Evolutionary conservation across 2,329 filamentous ascomycete species (phyloP), one percentile per base, ranked within the genome.

Genomic region (Hyphodiscus sp.): DNA sequence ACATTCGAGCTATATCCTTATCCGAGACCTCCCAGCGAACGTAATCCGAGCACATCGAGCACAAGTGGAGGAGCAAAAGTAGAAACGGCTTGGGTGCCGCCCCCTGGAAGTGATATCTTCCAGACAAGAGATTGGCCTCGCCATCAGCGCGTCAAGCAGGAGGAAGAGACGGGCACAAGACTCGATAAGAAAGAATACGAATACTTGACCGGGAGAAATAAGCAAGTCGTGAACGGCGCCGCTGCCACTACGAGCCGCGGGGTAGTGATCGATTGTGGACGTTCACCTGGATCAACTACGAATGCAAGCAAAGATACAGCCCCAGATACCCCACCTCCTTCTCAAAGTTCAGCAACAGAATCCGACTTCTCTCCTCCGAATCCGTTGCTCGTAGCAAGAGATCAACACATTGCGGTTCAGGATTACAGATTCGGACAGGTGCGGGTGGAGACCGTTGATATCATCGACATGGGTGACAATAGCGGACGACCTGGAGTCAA

Each of bases 381-480:
- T 11, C 49, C 54, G 30, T 49, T 26, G 45, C 38, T 48, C 16
- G 53, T 58, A 42, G 43, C 55, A 5, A 76, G 43, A 44, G 50
- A 59, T 46, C 20, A 60, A 15, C 45, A 72, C 55, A 75, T 71
- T 44, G 81, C 81, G 1, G 70, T 72, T 2, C 73, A 71, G 51
- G 92, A 97, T 69, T 92, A 89, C 85, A 79, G 94, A 50, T 90
- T 95, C 68, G 88, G 86, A 45, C 76, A 76, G n/a, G 79, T 97
- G 50, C 81, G 79, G 51, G 82, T 96, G 43, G 84, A 92, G 69
- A 89, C 88, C 65, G 83, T 96, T 69, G 87, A 95, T 69, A 85
- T 91, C 77, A 74, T 76, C 46, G 59, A 67, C 2, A 38, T 19
- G 16, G 19, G 7, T 10, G 19, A 46, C 16, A 23, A 29, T 16